Evolutionary conservation across 2,329 filamentous ascomycete genomes (phyloP), one percentile per base, ranked within the genome.

Genomic region (Bipolaris zeicola): DNA sequence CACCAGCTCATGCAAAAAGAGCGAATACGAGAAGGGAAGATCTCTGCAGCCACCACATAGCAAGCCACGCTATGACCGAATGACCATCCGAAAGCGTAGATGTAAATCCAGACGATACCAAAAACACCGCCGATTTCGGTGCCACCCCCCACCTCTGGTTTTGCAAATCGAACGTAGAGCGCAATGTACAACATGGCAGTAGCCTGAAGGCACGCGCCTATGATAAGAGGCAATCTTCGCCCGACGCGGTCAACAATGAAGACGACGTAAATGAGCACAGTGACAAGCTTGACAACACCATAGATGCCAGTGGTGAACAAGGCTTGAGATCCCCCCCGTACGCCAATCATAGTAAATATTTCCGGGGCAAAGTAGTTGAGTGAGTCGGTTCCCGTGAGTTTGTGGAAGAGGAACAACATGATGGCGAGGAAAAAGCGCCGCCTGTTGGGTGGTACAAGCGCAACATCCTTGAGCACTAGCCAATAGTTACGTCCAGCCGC

Each of bases 1-100:
- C 39, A 42, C 39, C 22, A 42, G 39, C 39, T 42, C 39, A 42
- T 42, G 22, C 39, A 42, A 22, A 42, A 42, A 28, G 39, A 42
- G 11, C 39, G 39, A n/a, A 42, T 42, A n/a, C 39, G 39, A 42
- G 39, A 42, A 42, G 39, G 39, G 22, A 42, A 42, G 11, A 42
- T 42, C 20, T 42, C 39, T n/a, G 39, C 39, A 42, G 39, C 39
- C 10, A 42, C 39, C 39, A 42, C 39, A 42, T 42, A 42, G 22
- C 39, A 42, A 24, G 39, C 39, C 22, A 42, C 39, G 14, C 39
- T 42, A n/a, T 42, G 39, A 26, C 39, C 39, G 20, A 42, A 26
- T 4, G 39, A 42, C 39, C 39, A 42, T 28, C 39, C 39, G 20
- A 42, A 42, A 24, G 39, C 39, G 39, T 42, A 42, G 39, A 42